Base-by-base conservation (phyloP, 2,329 filamentous ascomycete species). In the Aureobasidium sp. region DNA sequence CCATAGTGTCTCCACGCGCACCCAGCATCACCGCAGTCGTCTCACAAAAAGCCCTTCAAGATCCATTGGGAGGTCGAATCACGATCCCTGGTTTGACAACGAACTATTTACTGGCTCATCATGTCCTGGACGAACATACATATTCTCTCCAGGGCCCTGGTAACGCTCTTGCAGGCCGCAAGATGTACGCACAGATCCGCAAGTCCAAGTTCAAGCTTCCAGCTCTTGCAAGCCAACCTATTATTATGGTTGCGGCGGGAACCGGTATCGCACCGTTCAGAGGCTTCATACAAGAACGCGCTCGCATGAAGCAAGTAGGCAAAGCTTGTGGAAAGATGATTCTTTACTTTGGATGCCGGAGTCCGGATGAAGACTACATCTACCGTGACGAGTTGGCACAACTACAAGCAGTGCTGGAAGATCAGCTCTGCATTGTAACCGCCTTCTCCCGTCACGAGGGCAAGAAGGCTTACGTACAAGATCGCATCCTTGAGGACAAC, bases 181-280 rank as follows among this genome's bases (percentile, higher is more conserved):
- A 27, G 29, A 25, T 47, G 5, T 47, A 47, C 25, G 44, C 44
- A 25, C 44, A 47, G 5, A 47, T 47, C 25, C 44, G 44, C 11
- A 47, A 47, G 25, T 47, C 44, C 22, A 47, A 47, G 44, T 47
- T 47, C 44, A 47, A 47, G 44, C 44, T 47, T 47, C 44, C 44
- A 17, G 44, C 44, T 27, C 44, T 47, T 47, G 25, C 44, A 29
- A 47, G 44, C 17, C 44, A 47, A 47, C 6, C 22, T 8, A 47
- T 70, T 31, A 73, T 85, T 53, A 81, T 83, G 78, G 72, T 83
- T 8, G 79, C 73, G 4, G 73, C 81, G 0, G 82, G 81, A 1
- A 82, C 79, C 0, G 80, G 81, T 5, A 69, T 82, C n/a, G 80
- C 79, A 0, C 79, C 79, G 0, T 77, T 78, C 70, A 72, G 76